Conservation (phyloP, 257 asterid species). For the Solanum gandarillasii region DNA sequence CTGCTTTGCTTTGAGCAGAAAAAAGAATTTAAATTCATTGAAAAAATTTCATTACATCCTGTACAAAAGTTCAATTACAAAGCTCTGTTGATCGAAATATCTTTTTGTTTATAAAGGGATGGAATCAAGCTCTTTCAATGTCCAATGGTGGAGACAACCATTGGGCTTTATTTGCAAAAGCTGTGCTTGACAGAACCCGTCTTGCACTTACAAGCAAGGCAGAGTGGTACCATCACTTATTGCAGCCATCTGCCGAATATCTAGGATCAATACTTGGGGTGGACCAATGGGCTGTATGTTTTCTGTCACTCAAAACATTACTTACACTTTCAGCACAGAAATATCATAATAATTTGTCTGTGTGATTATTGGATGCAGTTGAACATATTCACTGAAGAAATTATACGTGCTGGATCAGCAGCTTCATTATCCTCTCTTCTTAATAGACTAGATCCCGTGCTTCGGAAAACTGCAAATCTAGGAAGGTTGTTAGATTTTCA, state of each 20-base stretch:
- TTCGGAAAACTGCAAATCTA: slow-evolving; percentile 78
- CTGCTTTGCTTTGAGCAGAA: not conserved
- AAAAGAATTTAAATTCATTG: not conserved
- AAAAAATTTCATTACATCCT: not conserved
- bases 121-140: slow-evolving; percentile 78
- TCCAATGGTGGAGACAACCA: slow-evolving; percentile 38
- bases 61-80: not conserved
- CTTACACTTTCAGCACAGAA: not conserved
- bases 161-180: slow-evolving; percentile 93
- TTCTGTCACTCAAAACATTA: not conserved
- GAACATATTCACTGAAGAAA: slow-evolving; percentile 91
- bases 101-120: slow-evolving; percentile 49
- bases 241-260: slow-evolving; percentile 97
- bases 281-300: slow-evolving; percentile 78
- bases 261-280: slow-evolving; percentile 89
- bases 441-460: slow-evolving; percentile 92
- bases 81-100: not conserved
- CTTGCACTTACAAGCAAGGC: slow-evolving; percentile 91
- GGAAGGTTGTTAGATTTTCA: slow-evolving; percentile 58
- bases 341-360: slow-evolving; percentile 3
- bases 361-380: slow-evolving; percentile 41
- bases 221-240: slow-evolving; percentile 69
- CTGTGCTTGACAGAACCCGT: slow-evolving; percentile 89
- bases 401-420: slow-evolving; percentile 95
- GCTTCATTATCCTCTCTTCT: slow-evolving; percentile 92